These are phyloP conservation scores for Fusarium algeriense DNA, from an alignment of 2,329 filamentous ascomycete genomes.

Conservation along the genomic window DNA sequence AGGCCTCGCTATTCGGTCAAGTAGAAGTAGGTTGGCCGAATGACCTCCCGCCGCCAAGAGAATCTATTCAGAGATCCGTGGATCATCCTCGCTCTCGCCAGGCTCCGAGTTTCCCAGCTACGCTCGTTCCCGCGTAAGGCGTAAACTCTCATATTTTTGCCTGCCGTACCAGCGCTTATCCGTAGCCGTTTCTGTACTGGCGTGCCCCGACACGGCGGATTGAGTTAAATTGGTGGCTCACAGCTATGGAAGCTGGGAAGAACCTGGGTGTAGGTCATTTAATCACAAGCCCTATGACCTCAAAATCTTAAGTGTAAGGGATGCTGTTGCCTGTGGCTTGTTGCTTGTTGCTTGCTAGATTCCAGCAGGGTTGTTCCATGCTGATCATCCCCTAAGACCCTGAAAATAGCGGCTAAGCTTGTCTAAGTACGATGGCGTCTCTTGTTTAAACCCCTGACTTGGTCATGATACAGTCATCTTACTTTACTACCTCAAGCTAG, in stretches of 20 bases:
- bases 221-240: conserved; percentile 8
- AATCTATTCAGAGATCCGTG: conserved; percentile 7
- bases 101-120: conserved; percentile 23
- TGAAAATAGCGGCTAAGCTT: conserved; percentile 28
- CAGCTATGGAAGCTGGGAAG: background rate
- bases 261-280: background rate
- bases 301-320: background rate
- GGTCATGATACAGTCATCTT: background rate
- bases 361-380: conserved; percentile 12
- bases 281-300: conserved; percentile 13
- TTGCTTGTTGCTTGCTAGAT: background rate
- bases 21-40: conserved; percentile 18
- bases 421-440: conserved; percentile 32
- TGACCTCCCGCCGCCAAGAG: conserved; percentile 15
- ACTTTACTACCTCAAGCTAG: background rate
- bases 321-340: background rate
- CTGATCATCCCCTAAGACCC: conserved; percentile 16
- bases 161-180: background rate
- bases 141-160: conserved; percentile 3
- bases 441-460: conserved; percentile 10
- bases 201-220: conserved; percentile 16
- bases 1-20: conserved; percentile 5
- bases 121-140: conserved; percentile 17
- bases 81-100: conserved; percentile 29
- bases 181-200: conserved; percentile 33